Conservation (phyloP, 306 rosid genomes). For the Amphicarpaea edgeworthii region DNA sequence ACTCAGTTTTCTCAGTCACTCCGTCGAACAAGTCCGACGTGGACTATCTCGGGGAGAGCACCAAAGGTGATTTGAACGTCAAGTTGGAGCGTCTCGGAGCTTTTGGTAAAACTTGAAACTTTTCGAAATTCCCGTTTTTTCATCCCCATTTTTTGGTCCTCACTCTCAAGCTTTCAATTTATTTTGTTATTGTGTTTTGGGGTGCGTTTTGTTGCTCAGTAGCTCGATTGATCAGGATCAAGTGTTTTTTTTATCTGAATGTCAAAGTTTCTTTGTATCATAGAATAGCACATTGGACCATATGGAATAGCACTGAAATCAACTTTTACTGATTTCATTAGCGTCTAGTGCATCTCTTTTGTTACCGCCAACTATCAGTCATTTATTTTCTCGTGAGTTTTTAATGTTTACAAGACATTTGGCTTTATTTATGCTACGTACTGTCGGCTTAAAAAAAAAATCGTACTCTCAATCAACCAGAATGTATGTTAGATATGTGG, state of each 20-base stretch:
- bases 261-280: background rate
- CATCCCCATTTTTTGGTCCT: background rate
- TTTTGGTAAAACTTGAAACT: conserved; percentile 61
- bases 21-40: conserved; percentile 71
- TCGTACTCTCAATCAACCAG: background rate
- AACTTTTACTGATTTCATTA: background rate
- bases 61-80: conserved; percentile 94
- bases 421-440: background rate
- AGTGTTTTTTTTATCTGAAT: conserved; percentile 20
- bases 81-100: conserved; percentile 75
- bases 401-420: conserved; percentile 2
- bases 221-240: conserved; percentile 32
- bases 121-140: conserved; percentile 11
- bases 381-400: background rate
- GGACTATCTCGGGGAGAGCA: conserved; percentile 93
- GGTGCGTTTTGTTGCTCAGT: background rate
- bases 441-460: background rate
- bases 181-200: conserved; percentile 15
- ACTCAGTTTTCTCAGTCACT: conserved; percentile 72
- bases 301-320: background rate
- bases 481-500: background rate
- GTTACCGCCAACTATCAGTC: background rate
- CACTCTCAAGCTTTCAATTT: background rate
- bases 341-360: background rate
- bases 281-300: background rate